These are phyloP conservation scores for Apophysomyces trapeziformis DNA, from an alignment of 371 early-diverging fungal genomes.

Conservation along the genomic window DNA sequence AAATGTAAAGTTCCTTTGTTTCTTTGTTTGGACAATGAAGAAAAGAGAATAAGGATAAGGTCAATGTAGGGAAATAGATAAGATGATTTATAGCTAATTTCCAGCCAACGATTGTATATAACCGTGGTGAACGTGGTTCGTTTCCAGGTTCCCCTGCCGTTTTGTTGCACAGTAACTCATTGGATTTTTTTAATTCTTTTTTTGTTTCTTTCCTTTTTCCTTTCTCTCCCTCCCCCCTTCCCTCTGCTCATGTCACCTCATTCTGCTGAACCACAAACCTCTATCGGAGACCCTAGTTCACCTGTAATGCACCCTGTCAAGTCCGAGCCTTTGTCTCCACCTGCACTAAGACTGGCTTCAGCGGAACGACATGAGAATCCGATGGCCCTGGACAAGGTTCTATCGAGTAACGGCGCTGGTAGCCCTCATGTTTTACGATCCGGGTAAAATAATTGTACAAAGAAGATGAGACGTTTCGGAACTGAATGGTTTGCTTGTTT, in stretches of 20 bases:
- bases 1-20: too few species aligned
- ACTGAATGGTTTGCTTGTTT: background rate
- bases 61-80: too few species aligned
- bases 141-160: background rate
- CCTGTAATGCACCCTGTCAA: constrained; percentile 25
- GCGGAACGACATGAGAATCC: constrained; percentile 22
- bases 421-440: constrained; percentile 19
- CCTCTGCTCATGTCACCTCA: constrained; percentile 1
- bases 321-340: constrained; percentile 42
- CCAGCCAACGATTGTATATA: too few species aligned
- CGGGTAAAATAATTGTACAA: background rate
- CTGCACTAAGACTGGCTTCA: constrained; percentile 18
- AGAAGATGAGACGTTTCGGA: constrained; percentile 4
- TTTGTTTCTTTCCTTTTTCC: background rate
- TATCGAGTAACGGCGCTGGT: constrained; percentile 29
- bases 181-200: background rate
- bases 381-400: constrained; percentile 38
- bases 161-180: constrained; percentile 1
- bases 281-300: background rate
- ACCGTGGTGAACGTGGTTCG: too few species aligned
- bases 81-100: too few species aligned
- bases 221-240: background rate
- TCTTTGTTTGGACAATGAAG: too few species aligned
- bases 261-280: constrained; percentile 2
- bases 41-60: too few species aligned